Evolutionary conservation across 1,139 yeast species (phyloP).

Genomic region (Pichiaceae sp.): DNA sequence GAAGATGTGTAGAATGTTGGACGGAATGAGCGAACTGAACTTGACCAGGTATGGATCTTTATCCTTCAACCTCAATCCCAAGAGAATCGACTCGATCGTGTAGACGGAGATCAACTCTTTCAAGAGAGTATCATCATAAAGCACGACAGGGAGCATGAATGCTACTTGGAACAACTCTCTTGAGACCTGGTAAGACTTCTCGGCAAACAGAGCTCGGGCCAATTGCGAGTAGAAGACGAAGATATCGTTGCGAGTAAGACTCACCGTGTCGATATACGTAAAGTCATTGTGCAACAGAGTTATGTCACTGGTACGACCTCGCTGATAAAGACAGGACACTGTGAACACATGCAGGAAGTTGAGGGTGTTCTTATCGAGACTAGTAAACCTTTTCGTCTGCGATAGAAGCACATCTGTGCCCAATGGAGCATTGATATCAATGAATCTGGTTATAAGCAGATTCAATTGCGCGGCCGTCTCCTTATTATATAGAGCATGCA

Average conservation of each 20-base stretch:
- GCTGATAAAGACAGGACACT: constrained; percentile 8
- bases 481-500: neutral
- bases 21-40: constrained; percentile 6
- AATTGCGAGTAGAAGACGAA: constrained; percentile 7
- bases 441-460: neutral
- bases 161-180: constrained; percentile 11
- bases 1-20: constrained; percentile 7
- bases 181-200: constrained; percentile 7
- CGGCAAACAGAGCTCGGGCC: constrained; percentile 10
- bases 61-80: constrained; percentile 2
- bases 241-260: constrained; percentile 4
- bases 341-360: constrained; percentile 12
- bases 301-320: constrained; percentile 4
- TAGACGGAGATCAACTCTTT: constrained; percentile 9
- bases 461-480: neutral
- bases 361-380: constrained; percentile 2
- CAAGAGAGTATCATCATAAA: constrained; percentile 1
- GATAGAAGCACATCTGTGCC: neutral
- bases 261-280: constrained; percentile 7
- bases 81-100: constrained; percentile 10
- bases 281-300: constrained; percentile 6
- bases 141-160: constrained; percentile 9
- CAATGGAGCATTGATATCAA: neutral
- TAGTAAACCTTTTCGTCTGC: neutral
- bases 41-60: constrained; percentile 11